phyloP scores from a whole-genome alignment of 768 basidiomycete species.

The Podaxis sp. region DNA sequence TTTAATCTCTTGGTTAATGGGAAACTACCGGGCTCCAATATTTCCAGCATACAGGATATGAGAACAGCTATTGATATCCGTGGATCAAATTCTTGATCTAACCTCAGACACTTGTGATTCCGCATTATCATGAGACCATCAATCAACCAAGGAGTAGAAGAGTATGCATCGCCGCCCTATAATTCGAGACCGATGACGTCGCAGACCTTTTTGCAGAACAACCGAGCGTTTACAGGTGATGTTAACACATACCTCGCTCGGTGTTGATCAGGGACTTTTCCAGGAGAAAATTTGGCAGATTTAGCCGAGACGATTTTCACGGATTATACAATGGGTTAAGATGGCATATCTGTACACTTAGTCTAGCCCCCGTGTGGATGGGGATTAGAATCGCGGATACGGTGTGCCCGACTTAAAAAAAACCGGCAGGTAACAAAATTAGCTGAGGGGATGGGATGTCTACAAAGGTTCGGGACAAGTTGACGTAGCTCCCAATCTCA shows the following conservation, averaged over 20 bases:
- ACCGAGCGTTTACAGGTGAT: not conserved
- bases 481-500: too few species aligned
- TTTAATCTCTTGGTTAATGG: not conserved
- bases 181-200: not conserved
- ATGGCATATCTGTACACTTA: not conserved
- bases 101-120: not conserved
- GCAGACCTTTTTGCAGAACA: not conserved
- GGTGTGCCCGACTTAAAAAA: not conserved
- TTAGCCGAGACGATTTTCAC: not conserved
- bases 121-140: not conserved
- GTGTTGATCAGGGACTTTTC: not conserved
- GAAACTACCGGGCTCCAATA: not conserved
- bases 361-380: not conserved
- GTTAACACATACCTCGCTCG: not conserved
- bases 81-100: slow-evolving; percentile 8
- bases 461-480: too few species aligned
- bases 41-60: not conserved
- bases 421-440: not conserved
- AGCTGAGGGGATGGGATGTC: too few species aligned
- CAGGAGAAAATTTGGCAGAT: not conserved
- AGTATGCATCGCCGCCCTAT: not conserved
- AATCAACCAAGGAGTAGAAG: not conserved
- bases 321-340: not conserved
- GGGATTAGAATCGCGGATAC: not conserved
- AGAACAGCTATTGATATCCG: not conserved